These are phyloP conservation scores for Halophytophthora polymorphica DNA, from an alignment of 352 stramenopile species.

Conservation along the genomic window DNA sequence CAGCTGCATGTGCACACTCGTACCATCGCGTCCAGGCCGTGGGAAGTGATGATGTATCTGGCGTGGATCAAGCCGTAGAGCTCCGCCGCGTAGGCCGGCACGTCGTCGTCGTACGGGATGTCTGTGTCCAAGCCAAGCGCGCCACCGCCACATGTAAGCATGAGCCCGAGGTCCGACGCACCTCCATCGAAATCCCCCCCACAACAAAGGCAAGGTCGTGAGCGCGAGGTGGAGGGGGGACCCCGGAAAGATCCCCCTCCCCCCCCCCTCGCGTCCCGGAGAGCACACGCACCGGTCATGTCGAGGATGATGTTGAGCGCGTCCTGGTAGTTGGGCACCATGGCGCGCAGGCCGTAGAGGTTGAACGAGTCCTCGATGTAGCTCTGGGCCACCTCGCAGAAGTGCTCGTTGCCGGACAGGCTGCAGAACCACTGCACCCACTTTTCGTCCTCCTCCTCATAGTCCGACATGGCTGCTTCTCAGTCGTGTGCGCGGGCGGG, in stretches of 20 bases:
- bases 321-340: slow-evolving; percentile 89
- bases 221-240: neutral
- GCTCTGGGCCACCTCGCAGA: slow-evolving; percentile 89
- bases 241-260: neutral
- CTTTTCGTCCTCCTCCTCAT: slow-evolving; percentile 90
- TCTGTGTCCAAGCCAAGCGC: slow-evolving; percentile 30
- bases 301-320: slow-evolving; percentile 93
- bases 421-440: slow-evolving; percentile 94
- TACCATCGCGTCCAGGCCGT: slow-evolving; percentile 88
- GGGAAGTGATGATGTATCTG: slow-evolving; percentile 88
- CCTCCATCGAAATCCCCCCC: too few species aligned
- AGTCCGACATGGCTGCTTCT: slow-evolving; percentile 73
- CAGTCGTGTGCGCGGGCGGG: neutral
- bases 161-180: neutral
- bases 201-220: neutral
- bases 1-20: slow-evolving; percentile 1
- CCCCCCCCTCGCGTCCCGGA: neutral
- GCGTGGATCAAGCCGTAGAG: slow-evolving; percentile 89
- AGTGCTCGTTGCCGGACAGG: slow-evolving; percentile 90
- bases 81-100: slow-evolving; percentile 83
- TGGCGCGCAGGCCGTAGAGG: slow-evolving; percentile 87
- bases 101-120: slow-evolving; percentile 87
- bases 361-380: slow-evolving; percentile 95
- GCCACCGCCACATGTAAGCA: neutral
- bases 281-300: slow-evolving; percentile 53